Conservation (phyloP, 257 asterid species). For the Rubia yunnanensis region DNA sequence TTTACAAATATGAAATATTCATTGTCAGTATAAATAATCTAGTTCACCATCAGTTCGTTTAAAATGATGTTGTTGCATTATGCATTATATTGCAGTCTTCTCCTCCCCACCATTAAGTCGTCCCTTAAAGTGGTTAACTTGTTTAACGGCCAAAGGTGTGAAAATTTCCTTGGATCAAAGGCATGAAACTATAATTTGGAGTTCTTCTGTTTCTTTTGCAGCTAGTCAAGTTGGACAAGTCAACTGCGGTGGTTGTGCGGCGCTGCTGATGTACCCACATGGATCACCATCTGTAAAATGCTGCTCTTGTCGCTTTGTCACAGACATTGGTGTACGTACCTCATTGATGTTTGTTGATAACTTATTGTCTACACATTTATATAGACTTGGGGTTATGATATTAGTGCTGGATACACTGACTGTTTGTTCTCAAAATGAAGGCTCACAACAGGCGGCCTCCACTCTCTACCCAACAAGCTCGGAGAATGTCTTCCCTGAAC, state of each 20-base stretch:
- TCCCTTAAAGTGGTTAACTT: neutral
- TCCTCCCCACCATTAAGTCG: neutral
- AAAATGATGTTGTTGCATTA: neutral
- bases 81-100: neutral
- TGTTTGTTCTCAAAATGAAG: conserved; percentile 29
- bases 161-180: neutral
- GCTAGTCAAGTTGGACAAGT: conserved; percentile 89
- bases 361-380: too few species aligned
- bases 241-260: conserved; percentile 61
- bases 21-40: neutral
- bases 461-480: conserved; percentile 59
- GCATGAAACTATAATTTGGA: neutral
- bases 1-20: neutral
- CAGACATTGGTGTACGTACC: conserved; percentile 67
- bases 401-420: neutral
- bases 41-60: neutral
- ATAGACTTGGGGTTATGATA: neutral
- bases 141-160: neutral
- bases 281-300: conserved; percentile 80
- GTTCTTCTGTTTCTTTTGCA: conserved; percentile 20
- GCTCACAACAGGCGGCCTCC: conserved; percentile 71
- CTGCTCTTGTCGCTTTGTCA: conserved; percentile 59
- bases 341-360: conserved; percentile 1
- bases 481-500: conserved; percentile 36
- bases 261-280: conserved; percentile 71